These are phyloP conservation scores for Macadamia integrifolia DNA, from an alignment of 164 flowering plant species.

Conservation along the genomic window DNA sequence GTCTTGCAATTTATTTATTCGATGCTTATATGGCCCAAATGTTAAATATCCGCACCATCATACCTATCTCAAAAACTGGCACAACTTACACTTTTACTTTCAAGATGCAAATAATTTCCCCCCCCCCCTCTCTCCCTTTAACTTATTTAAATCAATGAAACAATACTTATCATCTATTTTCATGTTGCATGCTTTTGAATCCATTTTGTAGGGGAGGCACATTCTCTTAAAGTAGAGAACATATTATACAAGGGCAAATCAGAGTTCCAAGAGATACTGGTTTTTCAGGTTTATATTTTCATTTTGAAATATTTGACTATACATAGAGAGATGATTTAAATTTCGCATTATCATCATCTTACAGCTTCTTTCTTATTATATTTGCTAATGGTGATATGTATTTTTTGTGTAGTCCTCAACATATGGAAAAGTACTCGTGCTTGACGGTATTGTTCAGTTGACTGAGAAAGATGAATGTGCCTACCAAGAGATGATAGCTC, in stretches of 20 bases:
- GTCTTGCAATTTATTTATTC: too few species aligned
- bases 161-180: neutral
- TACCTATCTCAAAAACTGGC: too few species aligned
- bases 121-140: too few species aligned
- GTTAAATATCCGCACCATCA: too few species aligned
- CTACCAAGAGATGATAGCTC: slow-evolving; percentile 97
- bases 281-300: slow-evolving; percentile 67
- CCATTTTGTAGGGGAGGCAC: slow-evolving; percentile 76
- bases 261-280: slow-evolving; percentile 80
- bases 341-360: neutral
- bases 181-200: neutral
- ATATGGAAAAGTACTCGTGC: slow-evolving; percentile 95
- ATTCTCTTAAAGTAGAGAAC: slow-evolving; percentile 79
- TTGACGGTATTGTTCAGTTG: slow-evolving; percentile 94
- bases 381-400: neutral
- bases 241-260: slow-evolving; percentile 67
- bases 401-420: slow-evolving; percentile 56
- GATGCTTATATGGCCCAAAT: too few species aligned
- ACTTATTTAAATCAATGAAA: too few species aligned
- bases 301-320: neutral
- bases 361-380: neutral
- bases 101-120: too few species aligned
- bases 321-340: neutral
- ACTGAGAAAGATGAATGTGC: slow-evolving; percentile 99
- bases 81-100: too few species aligned